These are phyloP conservation scores for Rickenella mellea DNA, from an alignment of 768 basidiomycete species.

Conservation along the genomic window DNA sequence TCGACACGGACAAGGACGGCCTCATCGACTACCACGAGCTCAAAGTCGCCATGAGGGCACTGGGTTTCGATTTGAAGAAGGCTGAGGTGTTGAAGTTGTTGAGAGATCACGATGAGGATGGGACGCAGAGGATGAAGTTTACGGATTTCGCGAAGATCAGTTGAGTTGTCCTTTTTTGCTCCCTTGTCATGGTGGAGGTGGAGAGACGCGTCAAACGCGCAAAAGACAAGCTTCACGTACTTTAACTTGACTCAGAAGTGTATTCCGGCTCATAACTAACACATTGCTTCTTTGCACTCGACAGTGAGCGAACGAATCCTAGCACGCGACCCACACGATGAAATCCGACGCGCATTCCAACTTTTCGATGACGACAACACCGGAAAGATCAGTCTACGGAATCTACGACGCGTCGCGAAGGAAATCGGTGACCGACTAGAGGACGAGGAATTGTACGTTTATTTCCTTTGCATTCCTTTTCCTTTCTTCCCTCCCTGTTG, in stretches of 20 bases:
- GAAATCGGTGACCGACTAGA: conserved; percentile 93
- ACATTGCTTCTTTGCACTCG: neutral
- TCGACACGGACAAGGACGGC: conserved; percentile 98
- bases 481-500: neutral
- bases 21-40: conserved; percentile 96
- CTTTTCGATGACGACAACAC: conserved; percentile 95
- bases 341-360: conserved; percentile 92
- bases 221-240: no score
- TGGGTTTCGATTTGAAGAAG: conserved; percentile 98
- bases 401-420: conserved; percentile 88
- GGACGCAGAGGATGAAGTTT: conserved; percentile 79
- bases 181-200: no score
- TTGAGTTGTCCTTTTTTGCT: conserved; percentile 30
- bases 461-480: conserved; percentile 6
- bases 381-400: conserved; percentile 86
- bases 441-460: conserved; percentile 89
- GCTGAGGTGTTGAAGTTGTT: conserved; percentile 94
- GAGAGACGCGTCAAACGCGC: no score
- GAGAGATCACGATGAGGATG: conserved; percentile 81
- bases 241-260: neutral
- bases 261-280: neutral
- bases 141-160: conserved; percentile 94
- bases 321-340: conserved; percentile 91
- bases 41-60: conserved; percentile 96
- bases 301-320: conserved; percentile 92